A percentile compares a stretch with the other conserved stretches of the same genome.
Conservation (phyloP, 805 yeast species). For the Saturnispora sekii region DNA sequence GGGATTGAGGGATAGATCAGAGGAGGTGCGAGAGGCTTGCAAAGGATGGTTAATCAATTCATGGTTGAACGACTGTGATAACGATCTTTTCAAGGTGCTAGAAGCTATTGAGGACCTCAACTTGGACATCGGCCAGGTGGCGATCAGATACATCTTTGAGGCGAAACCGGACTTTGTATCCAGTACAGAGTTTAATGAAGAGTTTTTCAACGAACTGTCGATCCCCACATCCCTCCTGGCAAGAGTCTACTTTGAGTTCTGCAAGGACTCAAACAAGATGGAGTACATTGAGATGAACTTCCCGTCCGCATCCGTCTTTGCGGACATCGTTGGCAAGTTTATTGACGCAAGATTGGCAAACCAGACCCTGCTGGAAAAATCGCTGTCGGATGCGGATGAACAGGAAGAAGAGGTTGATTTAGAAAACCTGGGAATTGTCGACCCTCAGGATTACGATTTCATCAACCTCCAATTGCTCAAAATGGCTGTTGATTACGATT, state of each 20-base stretch:
- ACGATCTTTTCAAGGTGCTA: constrained; percentile 42
- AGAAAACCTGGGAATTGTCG: constrained; percentile 27
- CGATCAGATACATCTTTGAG: constrained; percentile 54
- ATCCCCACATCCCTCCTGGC: constrained; percentile 69
- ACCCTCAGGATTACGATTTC: constrained; percentile 55
- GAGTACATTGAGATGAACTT: constrained; percentile 56
- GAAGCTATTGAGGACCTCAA: constrained; percentile 61
- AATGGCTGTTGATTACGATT: constrained; percentile 67
- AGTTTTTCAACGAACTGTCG: constrained; percentile 59
- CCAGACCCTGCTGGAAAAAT: not conserved
- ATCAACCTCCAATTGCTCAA: constrained; percentile 63
- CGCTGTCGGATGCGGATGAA: constrained; percentile 18
- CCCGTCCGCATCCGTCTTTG: constrained; percentile 72
- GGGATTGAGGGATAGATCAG: constrained; percentile 87
- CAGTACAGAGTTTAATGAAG: constrained; percentile 50
- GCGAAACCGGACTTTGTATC: constrained; percentile 53
- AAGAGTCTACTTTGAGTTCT: constrained; percentile 55
- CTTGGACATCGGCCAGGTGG: constrained; percentile 56
- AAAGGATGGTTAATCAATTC: constrained; percentile 52
- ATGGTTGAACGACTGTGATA: constrained; percentile 64
- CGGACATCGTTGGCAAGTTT: constrained; percentile 48
- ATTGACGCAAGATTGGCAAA: constrained; percentile 37
- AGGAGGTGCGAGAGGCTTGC: constrained; percentile 62
- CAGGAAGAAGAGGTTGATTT: constrained; percentile 14
- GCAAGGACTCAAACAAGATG: constrained; percentile 41